phyloP scores from a whole-genome alignment of 495 filamentous ascomycete genomes.

The Parmelia sp. region DNA sequence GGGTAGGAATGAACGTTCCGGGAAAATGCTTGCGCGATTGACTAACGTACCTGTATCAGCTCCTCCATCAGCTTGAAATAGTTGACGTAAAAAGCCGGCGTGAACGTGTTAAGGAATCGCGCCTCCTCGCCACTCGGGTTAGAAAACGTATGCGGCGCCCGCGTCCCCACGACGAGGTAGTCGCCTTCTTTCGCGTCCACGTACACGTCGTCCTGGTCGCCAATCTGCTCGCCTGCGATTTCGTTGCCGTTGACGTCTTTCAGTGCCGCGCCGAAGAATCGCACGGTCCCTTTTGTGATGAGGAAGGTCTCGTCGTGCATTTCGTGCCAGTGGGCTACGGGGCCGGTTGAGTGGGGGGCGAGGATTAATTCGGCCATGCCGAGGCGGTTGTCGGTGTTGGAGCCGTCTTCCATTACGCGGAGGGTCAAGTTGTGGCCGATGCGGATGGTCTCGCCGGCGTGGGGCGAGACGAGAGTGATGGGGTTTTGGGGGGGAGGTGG shows the following conservation, averaged over 20 bases:
- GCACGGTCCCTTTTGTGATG: conserved; percentile 41
- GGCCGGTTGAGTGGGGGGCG: conserved; percentile 41
- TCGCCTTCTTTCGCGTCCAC: too few relatives aligned
- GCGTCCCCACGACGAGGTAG: too few relatives aligned
- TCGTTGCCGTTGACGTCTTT: too few relatives aligned
- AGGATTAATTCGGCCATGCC: conserved; percentile 42
- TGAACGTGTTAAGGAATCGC: conserved; percentile 51
- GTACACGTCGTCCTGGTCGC: too few relatives aligned
- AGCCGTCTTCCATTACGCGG: conserved; percentile 43
- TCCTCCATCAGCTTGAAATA: conserved; percentile 43
- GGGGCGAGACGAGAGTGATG: background rate
- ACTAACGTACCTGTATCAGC: conserved; percentile 13
- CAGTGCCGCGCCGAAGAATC: conserved; percentile 36
- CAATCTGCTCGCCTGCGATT: too few relatives aligned
- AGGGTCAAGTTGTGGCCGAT: conserved; percentile 2
- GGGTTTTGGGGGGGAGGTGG: too few relatives aligned
- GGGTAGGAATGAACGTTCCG: too few relatives aligned
- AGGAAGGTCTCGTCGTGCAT: conserved; percentile 55
- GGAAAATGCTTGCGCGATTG: too few relatives aligned
- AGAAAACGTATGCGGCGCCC: conserved; percentile 33
- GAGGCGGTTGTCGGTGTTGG: conserved; percentile 35
- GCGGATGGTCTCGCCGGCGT: background rate
- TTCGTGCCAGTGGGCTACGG: conserved; percentile 41
- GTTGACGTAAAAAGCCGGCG: conserved; percentile 47
- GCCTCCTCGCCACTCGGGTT: conserved; percentile 49